phyloP scores from a whole-genome alignment of 1,284 basidiomycete species.

The Mycena sp. region DNA sequence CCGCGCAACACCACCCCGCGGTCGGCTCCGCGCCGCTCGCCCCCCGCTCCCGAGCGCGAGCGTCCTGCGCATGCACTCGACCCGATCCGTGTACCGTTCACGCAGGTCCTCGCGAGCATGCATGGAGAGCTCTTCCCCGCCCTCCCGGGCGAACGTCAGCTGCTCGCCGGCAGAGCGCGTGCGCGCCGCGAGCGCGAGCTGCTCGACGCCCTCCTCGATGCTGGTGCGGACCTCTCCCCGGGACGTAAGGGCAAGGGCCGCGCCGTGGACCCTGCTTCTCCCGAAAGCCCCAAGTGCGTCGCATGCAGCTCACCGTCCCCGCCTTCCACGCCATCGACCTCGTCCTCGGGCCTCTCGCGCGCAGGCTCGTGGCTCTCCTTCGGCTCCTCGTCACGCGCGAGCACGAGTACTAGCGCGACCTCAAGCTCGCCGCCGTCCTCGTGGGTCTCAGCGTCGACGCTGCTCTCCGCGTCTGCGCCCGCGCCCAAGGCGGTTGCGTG shows the following conservation, averaged over 20 bases:
- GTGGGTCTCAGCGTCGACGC: constrained; percentile 11
- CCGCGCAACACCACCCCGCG: constrained; percentile 17
- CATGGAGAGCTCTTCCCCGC: constrained; percentile 67
- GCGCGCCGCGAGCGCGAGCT: constrained; percentile 48
- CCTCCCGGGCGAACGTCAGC: constrained; percentile 47
- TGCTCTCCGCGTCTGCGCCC: constrained; percentile 5
- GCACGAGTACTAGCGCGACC: background rate
- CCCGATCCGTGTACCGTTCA: constrained; percentile 56
- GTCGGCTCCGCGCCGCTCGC: constrained; percentile 9
- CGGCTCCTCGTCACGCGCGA: constrained; percentile 44
- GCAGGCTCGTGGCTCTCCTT: constrained; percentile 68
- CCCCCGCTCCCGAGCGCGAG: constrained; percentile 24
- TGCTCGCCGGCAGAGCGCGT: constrained; percentile 17
- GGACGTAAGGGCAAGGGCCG: constrained; percentile 40
- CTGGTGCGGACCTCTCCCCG: constrained; percentile 35
- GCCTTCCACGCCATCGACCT: constrained; percentile 36
- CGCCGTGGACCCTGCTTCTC: background rate
- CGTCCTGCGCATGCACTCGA: background rate
- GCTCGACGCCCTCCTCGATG: constrained; percentile 57
- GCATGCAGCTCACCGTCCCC: background rate
- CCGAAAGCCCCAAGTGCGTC: background rate
- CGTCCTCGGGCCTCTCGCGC: constrained; percentile 48
- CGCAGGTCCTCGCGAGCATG: constrained; percentile 66
- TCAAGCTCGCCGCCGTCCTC: constrained; percentile 20
- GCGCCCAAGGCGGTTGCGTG: constrained; percentile 1